Evolutionary conservation across 2,329 filamentous ascomycete species (phyloP), one percentile per base, ranked within the genome.

Genomic region (Phoma sp.): DNA sequence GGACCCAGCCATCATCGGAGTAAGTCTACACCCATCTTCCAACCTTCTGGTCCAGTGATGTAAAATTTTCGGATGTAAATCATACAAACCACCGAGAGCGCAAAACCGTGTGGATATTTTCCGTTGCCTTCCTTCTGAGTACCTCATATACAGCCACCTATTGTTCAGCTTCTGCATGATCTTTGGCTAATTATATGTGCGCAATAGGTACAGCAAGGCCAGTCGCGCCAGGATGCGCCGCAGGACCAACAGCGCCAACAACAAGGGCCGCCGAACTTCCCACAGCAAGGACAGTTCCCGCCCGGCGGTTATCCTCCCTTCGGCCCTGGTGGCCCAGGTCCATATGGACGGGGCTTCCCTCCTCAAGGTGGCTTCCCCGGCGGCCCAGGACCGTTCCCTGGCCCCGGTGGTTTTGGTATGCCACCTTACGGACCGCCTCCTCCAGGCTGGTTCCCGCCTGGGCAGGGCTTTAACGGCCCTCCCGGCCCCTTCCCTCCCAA

Each of bases 71-170:
- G 93, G 93, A 96, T 96, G 91, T 95, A 91, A 96, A 96, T 84
- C 85, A 83, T 82, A 85, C 85, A 69, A 66, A 84, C 87, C 88
- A 89, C 90, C 90, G 90, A 89, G 89, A 90, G 92, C 92, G 92
- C 92, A 96, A 92, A 89, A 82, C 84, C 84, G 81, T 96, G 93
- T 96, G 88, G 93, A 96, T 80, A 86, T 88, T 88, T 68, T 96
- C 93, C 92, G 93, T 96, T 97, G 93, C 92, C 93, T 97, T 97
- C 93, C 93, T 97, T 96, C 92, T 97, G 92, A 96, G 87, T 62
- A 67, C 53, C 57, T 58, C 48, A 23, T 28, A 47, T 37, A 45
- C 40, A 51, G 18, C 52, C 49, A 15, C 42, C 54, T 40, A 42
- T 60, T 40, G 21, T 51, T 39, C 37, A 40, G 29, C 36, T 26